A percentile compares a stretch with the other conserved stretches of the same genome.
These are phyloP conservation scores for Botryobasidium botryosum DNA, from an alignment of 768 basidiomycete genomes.

Conservation along the genomic window DNA sequence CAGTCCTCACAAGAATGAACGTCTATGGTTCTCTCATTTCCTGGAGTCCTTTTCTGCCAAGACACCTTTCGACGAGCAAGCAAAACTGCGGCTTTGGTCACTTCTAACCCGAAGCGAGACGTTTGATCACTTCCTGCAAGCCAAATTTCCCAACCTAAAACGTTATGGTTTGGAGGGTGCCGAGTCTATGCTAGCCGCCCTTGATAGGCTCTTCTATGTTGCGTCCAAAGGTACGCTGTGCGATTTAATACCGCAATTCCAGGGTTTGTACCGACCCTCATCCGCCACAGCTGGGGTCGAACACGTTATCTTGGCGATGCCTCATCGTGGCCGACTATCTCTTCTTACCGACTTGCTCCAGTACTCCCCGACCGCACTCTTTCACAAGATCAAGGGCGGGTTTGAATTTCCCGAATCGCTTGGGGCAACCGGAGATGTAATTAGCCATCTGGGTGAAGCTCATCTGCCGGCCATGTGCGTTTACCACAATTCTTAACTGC, in stretches of 20 bases:
- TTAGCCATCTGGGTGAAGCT: slow-evolving; percentile 59
- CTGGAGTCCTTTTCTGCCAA: slow-evolving; percentile 51
- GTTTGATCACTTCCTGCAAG: slow-evolving; percentile 69
- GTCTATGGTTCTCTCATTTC: slow-evolving; percentile 76
- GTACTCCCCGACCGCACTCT: slow-evolving; percentile 49
- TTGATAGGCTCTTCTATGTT: slow-evolving; percentile 55
- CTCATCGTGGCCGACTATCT: slow-evolving; percentile 49
- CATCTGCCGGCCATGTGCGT: not conserved
- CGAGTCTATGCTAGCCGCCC: slow-evolving; percentile 82
- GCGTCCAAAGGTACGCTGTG: slow-evolving; percentile 36
- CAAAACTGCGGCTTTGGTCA: slow-evolving; percentile 41
- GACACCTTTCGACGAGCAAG: slow-evolving; percentile 16
- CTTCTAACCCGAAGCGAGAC: slow-evolving; percentile 63
- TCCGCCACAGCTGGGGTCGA: slow-evolving; percentile 45
- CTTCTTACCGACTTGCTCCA: slow-evolving; percentile 63
- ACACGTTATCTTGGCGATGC: slow-evolving; percentile 68
- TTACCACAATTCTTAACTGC: not conserved
- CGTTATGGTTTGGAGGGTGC: slow-evolving; percentile 61
- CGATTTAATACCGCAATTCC: not conserved
- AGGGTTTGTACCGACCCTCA: too few species aligned
- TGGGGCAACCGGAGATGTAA: slow-evolving; percentile 63
- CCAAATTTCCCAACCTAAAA: slow-evolving; percentile 63
- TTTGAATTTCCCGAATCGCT: slow-evolving; percentile 50
- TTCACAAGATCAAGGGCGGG: slow-evolving; percentile 77
- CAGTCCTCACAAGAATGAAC: slow-evolving; percentile 67